Base-by-base conservation (phyloP, 768 basidiomycete species). In the Lentinus tigrinus region DNA sequence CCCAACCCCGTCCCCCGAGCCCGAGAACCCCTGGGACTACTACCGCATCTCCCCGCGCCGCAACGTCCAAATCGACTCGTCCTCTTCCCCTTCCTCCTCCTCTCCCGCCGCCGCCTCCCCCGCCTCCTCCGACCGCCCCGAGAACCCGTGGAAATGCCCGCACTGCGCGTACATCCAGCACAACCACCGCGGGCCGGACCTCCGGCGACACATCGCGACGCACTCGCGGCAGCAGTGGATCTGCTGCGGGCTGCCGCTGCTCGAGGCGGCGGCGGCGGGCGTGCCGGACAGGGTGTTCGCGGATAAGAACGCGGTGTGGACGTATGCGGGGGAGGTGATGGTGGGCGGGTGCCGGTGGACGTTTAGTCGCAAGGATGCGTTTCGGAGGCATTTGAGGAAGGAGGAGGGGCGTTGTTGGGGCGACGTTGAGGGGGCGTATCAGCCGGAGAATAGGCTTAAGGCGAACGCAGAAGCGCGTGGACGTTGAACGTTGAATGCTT, bases 181-280 rank as follows among this genome's bases (percentile, higher is more conserved):
- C 9, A 55, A 31, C 28, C 23, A 42, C 37, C 56, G 56, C 47
- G 17, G 38, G 9, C 56, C 59, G 19, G 59, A 61, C 26, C 52
- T 64, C 27, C 17, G 27, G 47, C 63, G 63, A n/a, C 63, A 64
- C 47, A 58, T 64, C 51, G 38, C 38, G 49, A 57, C 63, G 42
- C 63, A 64, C 59, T 28, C 21, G 7, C 21, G 26, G 10, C 34
- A 23, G 47, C 24, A 54, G 3, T 64, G 63, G 63, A 39, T 60
- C 26, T 64, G 63, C 48, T 64, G 31, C 3, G 31, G 31, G 1
- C 7, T 31, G 6, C 31, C 31, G 11, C 31, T 31, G 7, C 6
- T 31, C 3, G 31, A 31, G 7, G 31, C 31, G 31, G 3, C 6
- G 11, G 31, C 31, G 31, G 7, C 11, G 1, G 31, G 31, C 6